phyloP scores from a whole-genome alignment of 495 filamentous ascomycete species.

The Penicillium steckii region DNA sequence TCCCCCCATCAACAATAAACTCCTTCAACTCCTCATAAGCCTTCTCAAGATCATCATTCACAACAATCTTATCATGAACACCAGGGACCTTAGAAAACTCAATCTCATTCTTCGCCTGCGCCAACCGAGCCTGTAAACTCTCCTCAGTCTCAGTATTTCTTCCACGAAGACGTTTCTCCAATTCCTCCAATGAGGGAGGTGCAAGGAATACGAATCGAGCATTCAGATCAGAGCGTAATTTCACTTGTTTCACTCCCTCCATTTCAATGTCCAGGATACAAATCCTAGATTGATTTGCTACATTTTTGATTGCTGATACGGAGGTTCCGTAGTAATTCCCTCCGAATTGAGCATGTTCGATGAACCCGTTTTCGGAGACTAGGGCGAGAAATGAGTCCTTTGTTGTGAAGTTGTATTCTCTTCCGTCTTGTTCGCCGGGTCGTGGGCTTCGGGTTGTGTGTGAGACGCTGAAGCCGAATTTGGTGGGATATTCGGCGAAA shows the following conservation, averaged over 20 bases:
- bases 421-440: conserved; percentile 69
- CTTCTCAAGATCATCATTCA: conserved; percentile 85
- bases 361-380: conserved; percentile 69
- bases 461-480: conserved; percentile 79
- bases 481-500: conserved; percentile 63
- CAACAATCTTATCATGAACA: conserved; percentile 79
- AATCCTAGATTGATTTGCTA: conserved; percentile 55
- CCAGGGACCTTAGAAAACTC: conserved; percentile 72
- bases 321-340: conserved; percentile 87
- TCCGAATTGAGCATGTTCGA: conserved; percentile 88
- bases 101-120: conserved; percentile 79
- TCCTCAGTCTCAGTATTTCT: conserved; percentile 83
- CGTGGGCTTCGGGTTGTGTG: conserved; percentile 84
- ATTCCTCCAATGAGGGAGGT: conserved; percentile 70
- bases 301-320: conserved; percentile 70
- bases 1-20: conserved; percentile 55
- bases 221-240: conserved; percentile 61
- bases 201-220: conserved; percentile 85
- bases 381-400: conserved; percentile 68
- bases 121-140: conserved; percentile 67
- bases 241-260: conserved; percentile 97
- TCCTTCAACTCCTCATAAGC: conserved; percentile 77
- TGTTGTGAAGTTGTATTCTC: conserved; percentile 78
- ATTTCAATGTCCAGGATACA: conserved; percentile 80
- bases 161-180: conserved; percentile 76